phyloP scores from a whole-genome alignment of 2,329 filamentous ascomycete species.

The Penicillium sp. region DNA sequence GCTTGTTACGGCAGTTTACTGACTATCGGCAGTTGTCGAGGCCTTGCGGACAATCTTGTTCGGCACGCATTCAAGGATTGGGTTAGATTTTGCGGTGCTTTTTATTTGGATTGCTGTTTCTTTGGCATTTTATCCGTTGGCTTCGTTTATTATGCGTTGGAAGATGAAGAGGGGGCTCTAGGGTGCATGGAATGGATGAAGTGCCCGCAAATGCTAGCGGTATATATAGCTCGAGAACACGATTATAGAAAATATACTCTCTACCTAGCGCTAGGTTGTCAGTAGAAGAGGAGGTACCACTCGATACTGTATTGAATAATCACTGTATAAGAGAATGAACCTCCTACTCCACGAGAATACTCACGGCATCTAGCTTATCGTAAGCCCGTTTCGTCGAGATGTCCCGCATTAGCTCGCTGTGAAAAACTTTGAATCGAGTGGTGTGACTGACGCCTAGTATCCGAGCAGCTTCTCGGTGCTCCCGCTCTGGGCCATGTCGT shows the following conservation, averaged over 20 bases:
- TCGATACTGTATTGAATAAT: not conserved
- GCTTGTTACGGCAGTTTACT: slow-evolving; percentile 4
- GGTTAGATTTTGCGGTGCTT: slow-evolving; percentile 60
- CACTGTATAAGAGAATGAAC: not conserved
- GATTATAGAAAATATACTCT: not conserved
- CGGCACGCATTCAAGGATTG: slow-evolving; percentile 57
- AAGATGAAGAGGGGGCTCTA: slow-evolving; percentile 28
- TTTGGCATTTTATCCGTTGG: slow-evolving; percentile 28
- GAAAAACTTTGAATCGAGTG: no score
- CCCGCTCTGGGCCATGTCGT: slow-evolving; percentile 4
- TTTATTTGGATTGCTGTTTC: slow-evolving; percentile 52
- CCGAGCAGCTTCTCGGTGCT: slow-evolving; percentile 15
- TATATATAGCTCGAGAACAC: not conserved
- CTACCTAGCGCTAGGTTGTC: no score
- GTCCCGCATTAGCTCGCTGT: no score
- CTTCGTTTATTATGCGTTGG: slow-evolving; percentile 32
- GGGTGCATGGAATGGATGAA: no score
- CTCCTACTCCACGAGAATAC: not conserved
- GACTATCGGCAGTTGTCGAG: slow-evolving; percentile 50
- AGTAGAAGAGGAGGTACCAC: no score
- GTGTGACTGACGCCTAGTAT: slow-evolving; percentile 20
- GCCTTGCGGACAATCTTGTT: slow-evolving; percentile 61
- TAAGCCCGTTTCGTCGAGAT: not conserved
- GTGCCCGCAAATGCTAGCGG: no score
- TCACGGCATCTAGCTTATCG: not conserved